These are phyloP conservation scores for Myrica gale DNA, from an alignment of 306 rosid species.

Conservation along the genomic window DNA sequence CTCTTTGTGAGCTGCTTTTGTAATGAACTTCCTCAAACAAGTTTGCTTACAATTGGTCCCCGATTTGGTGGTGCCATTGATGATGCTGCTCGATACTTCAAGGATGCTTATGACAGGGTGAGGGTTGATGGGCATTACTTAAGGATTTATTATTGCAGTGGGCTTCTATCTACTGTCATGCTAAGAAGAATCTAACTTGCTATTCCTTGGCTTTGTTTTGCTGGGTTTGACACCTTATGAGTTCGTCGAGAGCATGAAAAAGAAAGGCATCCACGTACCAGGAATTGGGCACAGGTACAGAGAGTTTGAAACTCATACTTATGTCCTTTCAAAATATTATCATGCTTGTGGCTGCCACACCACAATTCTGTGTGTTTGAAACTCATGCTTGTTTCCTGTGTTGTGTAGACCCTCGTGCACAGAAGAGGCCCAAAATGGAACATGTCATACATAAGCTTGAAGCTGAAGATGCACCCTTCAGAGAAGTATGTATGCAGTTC, in stretches of 20 bases:
- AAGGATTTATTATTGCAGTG: neutral
- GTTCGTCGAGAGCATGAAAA: constrained; percentile 92
- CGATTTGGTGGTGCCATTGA: constrained; percentile 99
- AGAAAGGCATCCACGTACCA: constrained; percentile 96
- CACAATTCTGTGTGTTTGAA: constrained; percentile 15
- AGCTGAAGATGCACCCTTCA: constrained; percentile 62
- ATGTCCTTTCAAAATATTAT: neutral
- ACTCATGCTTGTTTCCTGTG: constrained; percentile 35
- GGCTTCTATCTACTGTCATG: neutral
- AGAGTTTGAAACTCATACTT: neutral
- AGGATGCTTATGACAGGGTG: constrained; percentile 94
- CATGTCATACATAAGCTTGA: constrained; percentile 66
- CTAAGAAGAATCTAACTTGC: constrained; percentile 9
- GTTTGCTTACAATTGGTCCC: constrained; percentile 98
- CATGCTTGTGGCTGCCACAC: constrained; percentile 18
- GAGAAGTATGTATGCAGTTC: constrained; percentile 42
- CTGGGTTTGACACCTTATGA: constrained; percentile 89
- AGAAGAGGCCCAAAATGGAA: constrained; percentile 65
- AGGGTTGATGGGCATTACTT: constrained; percentile 28
- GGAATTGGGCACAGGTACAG: constrained; percentile 97
- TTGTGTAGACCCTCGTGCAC: constrained; percentile 56
- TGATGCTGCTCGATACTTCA: constrained; percentile 99
- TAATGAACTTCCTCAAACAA: constrained; percentile 47
- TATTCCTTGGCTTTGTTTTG: constrained; percentile 26
- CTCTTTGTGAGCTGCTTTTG: constrained; percentile 5